Percentiles rank a stretch among this genome's conserved stretches.
Conservation (phyloP, 2,329 filamentous ascomycete species). For the Phialemoniopsis sp. region DNA sequence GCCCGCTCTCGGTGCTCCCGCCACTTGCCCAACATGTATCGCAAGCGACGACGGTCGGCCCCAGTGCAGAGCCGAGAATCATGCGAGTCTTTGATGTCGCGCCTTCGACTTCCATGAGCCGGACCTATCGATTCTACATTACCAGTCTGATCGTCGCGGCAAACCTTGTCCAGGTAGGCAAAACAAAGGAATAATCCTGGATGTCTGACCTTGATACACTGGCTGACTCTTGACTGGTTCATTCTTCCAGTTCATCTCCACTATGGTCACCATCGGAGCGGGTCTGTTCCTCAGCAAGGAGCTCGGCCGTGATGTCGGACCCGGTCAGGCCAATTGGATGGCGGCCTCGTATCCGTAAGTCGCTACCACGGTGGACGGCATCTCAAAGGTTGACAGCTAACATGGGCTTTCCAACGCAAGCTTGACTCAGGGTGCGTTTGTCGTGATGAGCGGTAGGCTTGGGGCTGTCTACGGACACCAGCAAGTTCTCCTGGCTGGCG, state of each 20-base stretch:
- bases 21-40: no score
- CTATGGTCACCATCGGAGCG: conserved; percentile 20
- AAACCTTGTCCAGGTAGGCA: no score
- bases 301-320: conserved; percentile 19
- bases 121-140: no score
- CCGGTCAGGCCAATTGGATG: conserved; percentile 31
- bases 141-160: no score
- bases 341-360: conserved; percentile 30
- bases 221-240: no score
- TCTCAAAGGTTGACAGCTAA: not conserved
- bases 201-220: no score
- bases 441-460: conserved; percentile 45
- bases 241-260: conserved; percentile 24
- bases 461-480: conserved; percentile 50
- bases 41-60: no score
- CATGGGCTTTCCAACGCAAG: conserved; percentile 15
- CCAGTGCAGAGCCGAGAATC: no score
- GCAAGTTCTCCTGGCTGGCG: conserved; percentile 37
- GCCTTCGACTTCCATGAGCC: no score
- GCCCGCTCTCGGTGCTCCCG: no score
- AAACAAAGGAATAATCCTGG: no score
- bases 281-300: conserved; percentile 19
- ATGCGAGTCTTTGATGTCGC: no score
- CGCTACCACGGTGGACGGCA: not conserved
- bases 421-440: conserved; percentile 46